Evolutionary conservation across 148 eudicot genomes (phyloP).

Genomic region (Suaeda aralocaspica): DNA sequence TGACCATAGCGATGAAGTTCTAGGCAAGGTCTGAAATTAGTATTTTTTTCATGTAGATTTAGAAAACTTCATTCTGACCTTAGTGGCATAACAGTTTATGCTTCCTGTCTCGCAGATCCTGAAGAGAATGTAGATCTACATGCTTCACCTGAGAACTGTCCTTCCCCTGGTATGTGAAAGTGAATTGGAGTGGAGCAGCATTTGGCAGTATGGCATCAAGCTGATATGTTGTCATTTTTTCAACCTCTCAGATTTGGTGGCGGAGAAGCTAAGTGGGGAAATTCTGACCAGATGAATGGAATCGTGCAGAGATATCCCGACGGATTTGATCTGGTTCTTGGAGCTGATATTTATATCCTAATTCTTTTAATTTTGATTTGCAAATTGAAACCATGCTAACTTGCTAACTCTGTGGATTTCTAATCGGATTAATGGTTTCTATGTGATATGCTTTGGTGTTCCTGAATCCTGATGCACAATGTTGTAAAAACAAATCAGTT

Average conservation of each 20-base stretch:
- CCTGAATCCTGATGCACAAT: not conserved
- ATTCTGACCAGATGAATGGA: conserved; percentile 49
- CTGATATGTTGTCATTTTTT: conserved; percentile 2
- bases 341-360: conserved; percentile 98
- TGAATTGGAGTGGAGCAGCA: conserved; percentile 16
- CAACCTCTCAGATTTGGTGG: conserved; percentile 42
- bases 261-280: conserved; percentile 86
- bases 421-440: not conserved
- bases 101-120: conserved; percentile 50
- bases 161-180: conserved; percentile 47
- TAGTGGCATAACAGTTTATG: conserved; percentile 1
- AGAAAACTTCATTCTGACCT: conserved; percentile 2
- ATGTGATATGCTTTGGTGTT: not conserved
- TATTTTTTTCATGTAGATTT: not conserved
- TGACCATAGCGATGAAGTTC: conserved; percentile 86
- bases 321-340: conserved; percentile 92
- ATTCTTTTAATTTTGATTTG: conserved; percentile 1
- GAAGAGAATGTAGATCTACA: conserved; percentile 69
- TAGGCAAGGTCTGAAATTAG: conserved; percentile 54
- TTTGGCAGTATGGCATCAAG: conserved; percentile 10
- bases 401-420: too few relatives aligned
- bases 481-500: too few relatives aligned
- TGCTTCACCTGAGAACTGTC: conserved; percentile 41
- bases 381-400: not conserved
- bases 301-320: conserved; percentile 46